phyloP scores from a whole-genome alignment of 2,329 filamentous ascomycete genomes.

The Alternaria solani region DNA sequence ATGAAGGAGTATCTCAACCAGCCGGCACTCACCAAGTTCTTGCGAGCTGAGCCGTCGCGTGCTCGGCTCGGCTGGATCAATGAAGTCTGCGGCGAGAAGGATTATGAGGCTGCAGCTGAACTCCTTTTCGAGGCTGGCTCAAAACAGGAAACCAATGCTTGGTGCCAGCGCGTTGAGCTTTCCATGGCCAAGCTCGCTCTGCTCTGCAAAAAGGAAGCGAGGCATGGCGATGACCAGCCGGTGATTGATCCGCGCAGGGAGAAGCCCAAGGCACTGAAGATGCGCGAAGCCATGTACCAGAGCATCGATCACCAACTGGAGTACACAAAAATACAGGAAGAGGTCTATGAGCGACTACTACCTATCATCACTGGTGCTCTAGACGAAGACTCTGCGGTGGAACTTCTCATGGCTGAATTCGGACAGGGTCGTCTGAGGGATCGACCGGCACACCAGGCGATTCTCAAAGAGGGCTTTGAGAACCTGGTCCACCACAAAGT shows the following conservation, averaged over 20 bases:
- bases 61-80: conserved; percentile 94
- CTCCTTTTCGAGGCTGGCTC: conserved; percentile 75
- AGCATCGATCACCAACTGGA: conserved; percentile 68
- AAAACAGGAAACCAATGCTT: conserved; percentile 77
- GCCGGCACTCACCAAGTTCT: conserved; percentile 76
- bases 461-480: conserved; percentile 75
- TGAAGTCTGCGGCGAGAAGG: conserved; percentile 78
- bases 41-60: conserved; percentile 74
- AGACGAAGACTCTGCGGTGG: conserved; percentile 78
- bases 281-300: conserved; percentile 38
- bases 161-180: conserved; percentile 93
- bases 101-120: conserved; percentile 76
- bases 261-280: conserved; percentile 52
- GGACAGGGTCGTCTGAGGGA: conserved; percentile 62
- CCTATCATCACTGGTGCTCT: conserved; percentile 75
- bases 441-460: conserved; percentile 71
- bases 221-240: conserved; percentile 35
- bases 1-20: conserved; percentile 73
- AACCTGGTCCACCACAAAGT: conserved; percentile 75
- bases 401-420: conserved; percentile 76
- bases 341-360: conserved; percentile 74
- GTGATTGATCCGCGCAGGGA: conserved; percentile 39
- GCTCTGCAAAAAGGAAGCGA: conserved; percentile 63
- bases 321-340: conserved; percentile 80
- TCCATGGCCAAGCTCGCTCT: conserved; percentile 82